A percentile compares a stretch with the other conserved stretches of the same genome.
These are phyloP conservation scores for Colletotrichum sp. DNA, from an alignment of 2,329 filamentous ascomycete species.

Conservation along the genomic window DNA sequence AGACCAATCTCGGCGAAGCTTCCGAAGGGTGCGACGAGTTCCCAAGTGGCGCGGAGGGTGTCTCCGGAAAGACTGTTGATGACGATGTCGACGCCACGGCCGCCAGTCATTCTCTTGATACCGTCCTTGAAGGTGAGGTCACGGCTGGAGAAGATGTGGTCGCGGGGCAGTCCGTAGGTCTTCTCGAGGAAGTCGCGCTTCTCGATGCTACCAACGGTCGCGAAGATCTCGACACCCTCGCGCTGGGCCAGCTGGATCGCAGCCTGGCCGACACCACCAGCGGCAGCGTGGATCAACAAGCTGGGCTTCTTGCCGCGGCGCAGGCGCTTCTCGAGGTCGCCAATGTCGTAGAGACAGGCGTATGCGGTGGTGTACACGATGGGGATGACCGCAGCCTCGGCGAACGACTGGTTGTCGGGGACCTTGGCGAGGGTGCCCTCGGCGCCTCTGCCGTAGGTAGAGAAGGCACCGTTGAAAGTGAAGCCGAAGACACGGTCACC, in stretches of 20 bases:
- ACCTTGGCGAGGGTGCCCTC: slow-evolving; percentile 34
- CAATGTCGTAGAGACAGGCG: slow-evolving; percentile 29
- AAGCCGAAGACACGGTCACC: slow-evolving; percentile 32
- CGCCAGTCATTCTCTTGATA: slow-evolving; percentile 31
- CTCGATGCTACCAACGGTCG: slow-evolving; percentile 37
- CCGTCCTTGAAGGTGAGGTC: slow-evolving; percentile 33
- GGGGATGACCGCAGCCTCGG: slow-evolving; percentile 37
- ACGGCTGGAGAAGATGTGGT: slow-evolving; percentile 32
- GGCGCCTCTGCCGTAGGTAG: slow-evolving; percentile 25
- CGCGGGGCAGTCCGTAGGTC: slow-evolving; percentile 28
- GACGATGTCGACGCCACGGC: slow-evolving; percentile 38
- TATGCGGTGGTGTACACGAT: slow-evolving; percentile 32
- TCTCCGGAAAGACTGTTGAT: slow-evolving; percentile 50
- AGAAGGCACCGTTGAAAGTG: slow-evolving; percentile 23
- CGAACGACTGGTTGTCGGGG: slow-evolving; percentile 40
- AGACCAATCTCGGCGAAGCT: slow-evolving; percentile 52
- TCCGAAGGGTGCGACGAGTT: slow-evolving; percentile 48
- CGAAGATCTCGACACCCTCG: slow-evolving; percentile 45
- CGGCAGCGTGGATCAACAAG: slow-evolving; percentile 41
- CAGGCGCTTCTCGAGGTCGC: slow-evolving; percentile 29
- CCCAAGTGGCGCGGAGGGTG: slow-evolving; percentile 45
- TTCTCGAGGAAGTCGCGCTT: slow-evolving; percentile 35
- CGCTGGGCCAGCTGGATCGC: slow-evolving; percentile 42
- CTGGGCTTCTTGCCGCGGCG: slow-evolving; percentile 37
- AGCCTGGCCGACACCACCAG: slow-evolving; percentile 43